Conservation (phyloP, 306 rosid genomes). For the Acacia crassicarpa region DNA sequence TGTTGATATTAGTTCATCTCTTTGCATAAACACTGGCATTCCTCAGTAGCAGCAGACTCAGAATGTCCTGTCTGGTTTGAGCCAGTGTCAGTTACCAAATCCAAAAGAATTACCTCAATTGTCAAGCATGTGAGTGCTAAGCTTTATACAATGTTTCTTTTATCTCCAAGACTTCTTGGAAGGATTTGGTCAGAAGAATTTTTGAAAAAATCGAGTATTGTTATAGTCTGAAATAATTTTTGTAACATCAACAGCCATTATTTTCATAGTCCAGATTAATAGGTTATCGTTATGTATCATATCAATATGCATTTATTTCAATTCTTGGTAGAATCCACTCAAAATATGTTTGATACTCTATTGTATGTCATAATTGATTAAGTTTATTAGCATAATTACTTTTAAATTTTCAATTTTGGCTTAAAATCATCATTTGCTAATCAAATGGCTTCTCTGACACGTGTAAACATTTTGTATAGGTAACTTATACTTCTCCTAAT, state of each 20-base stretch:
- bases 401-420: constrained; percentile 1
- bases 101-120: constrained; percentile 71
- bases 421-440: constrained; percentile 1
- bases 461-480: constrained; percentile 41
- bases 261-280: background rate
- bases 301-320: background rate
- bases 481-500: constrained; percentile 76
- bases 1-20: constrained; percentile 13
- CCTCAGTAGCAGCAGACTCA: constrained; percentile 65
- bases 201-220: constrained; percentile 11
- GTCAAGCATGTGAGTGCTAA: constrained; percentile 73
- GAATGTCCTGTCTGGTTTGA: constrained; percentile 88
- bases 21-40: constrained; percentile 23
- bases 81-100: constrained; percentile 89
- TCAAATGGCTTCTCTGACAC: constrained; percentile 21
- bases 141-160: constrained; percentile 21
- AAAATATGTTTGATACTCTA: constrained; percentile 1
- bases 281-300: constrained; percentile 8
- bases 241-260: background rate
- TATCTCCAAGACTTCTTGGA: background rate
- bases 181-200: constrained; percentile 14
- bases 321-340: constrained; percentile 9
- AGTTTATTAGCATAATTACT: background rate
- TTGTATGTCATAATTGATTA: constrained; percentile 12
- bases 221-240: constrained; percentile 16